Evolutionary conservation across 2,329 filamentous ascomycete genomes (phyloP).

Genomic region (Aulographum hederae): DNA sequence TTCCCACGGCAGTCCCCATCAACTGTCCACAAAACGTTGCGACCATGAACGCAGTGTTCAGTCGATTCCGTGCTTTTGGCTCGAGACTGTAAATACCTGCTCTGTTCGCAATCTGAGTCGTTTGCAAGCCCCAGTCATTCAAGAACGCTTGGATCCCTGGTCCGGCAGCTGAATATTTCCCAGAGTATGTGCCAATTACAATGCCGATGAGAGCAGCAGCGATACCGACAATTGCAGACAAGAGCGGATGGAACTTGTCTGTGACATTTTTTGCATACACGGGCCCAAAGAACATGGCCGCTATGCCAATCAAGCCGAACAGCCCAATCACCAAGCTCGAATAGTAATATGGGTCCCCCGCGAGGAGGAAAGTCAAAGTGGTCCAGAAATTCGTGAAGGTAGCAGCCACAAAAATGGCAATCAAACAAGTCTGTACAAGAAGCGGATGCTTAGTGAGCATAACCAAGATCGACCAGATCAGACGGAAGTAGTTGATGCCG

Average conservation of each 20-base stretch:
- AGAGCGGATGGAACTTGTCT: constrained; percentile 49
- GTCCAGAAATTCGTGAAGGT: constrained; percentile 55
- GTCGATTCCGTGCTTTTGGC: constrained; percentile 50
- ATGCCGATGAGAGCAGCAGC: constrained; percentile 41
- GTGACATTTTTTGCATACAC: constrained; percentile 53
- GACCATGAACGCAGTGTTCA: constrained; percentile 75
- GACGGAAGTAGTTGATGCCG: constrained; percentile 44
- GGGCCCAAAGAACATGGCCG: constrained; percentile 47
- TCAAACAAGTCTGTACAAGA: constrained; percentile 49
- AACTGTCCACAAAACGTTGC: constrained; percentile 58
- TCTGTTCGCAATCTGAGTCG: constrained; percentile 55
- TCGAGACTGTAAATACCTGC: constrained; percentile 52
- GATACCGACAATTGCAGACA: constrained; percentile 47
- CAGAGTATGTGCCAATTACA: constrained; percentile 49
- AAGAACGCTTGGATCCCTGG: constrained; percentile 55
- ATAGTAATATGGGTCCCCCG: constrained; percentile 50
- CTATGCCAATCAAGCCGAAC: constrained; percentile 62
- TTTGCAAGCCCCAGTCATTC: constrained; percentile 56
- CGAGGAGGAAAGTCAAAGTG: constrained; percentile 62
- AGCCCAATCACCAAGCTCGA: constrained; percentile 51
- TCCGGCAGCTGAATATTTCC: constrained; percentile 46
- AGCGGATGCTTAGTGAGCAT: constrained; percentile 49
- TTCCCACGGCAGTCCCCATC: constrained; percentile 39
- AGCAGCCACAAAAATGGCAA: constrained; percentile 42
- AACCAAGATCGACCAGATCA: constrained; percentile 44